Conservation (phyloP, 371 early-diverging fungal species). For the Mucor saturninus region DNA sequence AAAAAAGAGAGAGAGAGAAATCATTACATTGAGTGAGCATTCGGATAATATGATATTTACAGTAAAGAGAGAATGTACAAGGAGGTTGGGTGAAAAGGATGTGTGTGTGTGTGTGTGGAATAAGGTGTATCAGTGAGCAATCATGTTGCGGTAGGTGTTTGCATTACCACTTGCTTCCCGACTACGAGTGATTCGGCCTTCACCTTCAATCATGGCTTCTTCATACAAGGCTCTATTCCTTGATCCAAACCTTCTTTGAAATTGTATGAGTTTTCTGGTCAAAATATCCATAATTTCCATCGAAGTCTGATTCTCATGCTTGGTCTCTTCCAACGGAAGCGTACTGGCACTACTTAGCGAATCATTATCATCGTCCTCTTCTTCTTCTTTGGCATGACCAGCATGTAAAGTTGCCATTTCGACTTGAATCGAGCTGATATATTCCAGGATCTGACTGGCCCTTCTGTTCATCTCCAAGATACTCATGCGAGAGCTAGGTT, state of each 20-base stretch:
- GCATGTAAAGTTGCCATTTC: constrained; percentile 40
- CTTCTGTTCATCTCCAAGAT: constrained; percentile 65
- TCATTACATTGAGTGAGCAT: not conserved
- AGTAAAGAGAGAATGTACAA: not conserved
- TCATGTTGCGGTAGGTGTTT: constrained; percentile 17
- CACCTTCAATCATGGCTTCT: constrained; percentile 19
- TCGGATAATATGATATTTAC: not conserved
- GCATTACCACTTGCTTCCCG: constrained; percentile 20
- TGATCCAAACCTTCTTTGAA: constrained; percentile 49
- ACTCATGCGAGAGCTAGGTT: constrained; percentile 52
- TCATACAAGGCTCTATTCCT: constrained; percentile 20
- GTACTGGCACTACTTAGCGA: constrained; percentile 43
- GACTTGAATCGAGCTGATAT: constrained; percentile 59
- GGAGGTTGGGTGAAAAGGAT: not conserved
- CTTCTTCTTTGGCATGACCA: not conserved
- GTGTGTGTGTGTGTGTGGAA: not conserved
- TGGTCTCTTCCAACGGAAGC: constrained; percentile 24
- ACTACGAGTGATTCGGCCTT: constrained; percentile 33
- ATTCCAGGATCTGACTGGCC: constrained; percentile 62
- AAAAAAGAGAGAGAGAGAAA: not conserved
- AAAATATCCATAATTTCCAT: constrained; percentile 54
- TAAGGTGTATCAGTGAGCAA: constrained; percentile 14
- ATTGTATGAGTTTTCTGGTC: constrained; percentile 45
- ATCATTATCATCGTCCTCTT: constrained; percentile 18
- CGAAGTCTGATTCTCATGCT: constrained; percentile 28